A percentile compares a stretch with the other conserved stretches of the same genome.
Conservation (phyloP, 495 filamentous ascomycete species). For the Hypoxylon lienhwacheense region DNA sequence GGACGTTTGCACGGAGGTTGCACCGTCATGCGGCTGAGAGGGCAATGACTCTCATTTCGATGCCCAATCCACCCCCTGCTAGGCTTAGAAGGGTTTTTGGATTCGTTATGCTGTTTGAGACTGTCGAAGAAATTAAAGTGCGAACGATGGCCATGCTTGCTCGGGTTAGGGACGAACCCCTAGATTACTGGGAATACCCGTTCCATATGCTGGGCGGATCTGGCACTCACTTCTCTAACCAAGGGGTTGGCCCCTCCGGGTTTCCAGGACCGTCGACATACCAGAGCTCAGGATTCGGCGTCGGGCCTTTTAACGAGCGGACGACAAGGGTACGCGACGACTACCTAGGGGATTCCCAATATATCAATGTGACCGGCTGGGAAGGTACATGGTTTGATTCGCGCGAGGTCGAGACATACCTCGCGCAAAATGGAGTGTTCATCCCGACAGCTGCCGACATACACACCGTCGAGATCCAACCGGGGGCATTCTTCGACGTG, state of each 20-base stretch:
- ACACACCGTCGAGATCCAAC: slow-evolving; percentile 54
- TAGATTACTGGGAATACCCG: slow-evolving; percentile 64
- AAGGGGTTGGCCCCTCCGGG: slow-evolving; percentile 34
- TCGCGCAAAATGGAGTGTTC: slow-evolving; percentile 59
- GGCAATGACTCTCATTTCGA: slow-evolving; percentile 61
- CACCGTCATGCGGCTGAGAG: slow-evolving; percentile 68
- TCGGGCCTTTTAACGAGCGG: slow-evolving; percentile 45
- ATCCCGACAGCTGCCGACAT: slow-evolving; percentile 57
- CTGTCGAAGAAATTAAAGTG: slow-evolving; percentile 50
- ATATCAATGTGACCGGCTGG: slow-evolving; percentile 52
- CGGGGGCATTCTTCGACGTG: slow-evolving; percentile 36
- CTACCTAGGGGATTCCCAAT: slow-evolving; percentile 39
- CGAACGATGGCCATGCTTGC: slow-evolving; percentile 49
- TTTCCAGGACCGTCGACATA: slow-evolving; percentile 38
- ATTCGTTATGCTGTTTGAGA: slow-evolving; percentile 62
- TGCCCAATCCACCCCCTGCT: slow-evolving; percentile 53
- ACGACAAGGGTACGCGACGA: slow-evolving; percentile 39
- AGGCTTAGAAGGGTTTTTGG: slow-evolving; percentile 63
- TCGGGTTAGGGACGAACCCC: slow-evolving; percentile 46
- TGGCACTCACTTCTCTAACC: slow-evolving; percentile 59
- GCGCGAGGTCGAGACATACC: slow-evolving; percentile 70
- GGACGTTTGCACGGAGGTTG: slow-evolving; percentile 69
- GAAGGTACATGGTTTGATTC: slow-evolving; percentile 75
- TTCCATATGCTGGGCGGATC: slow-evolving; percentile 69
- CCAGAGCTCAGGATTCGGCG: slow-evolving; percentile 46